phyloP scores from a whole-genome alignment of 2,329 filamentous ascomycete species.

The Penicillium decumbens region DNA sequence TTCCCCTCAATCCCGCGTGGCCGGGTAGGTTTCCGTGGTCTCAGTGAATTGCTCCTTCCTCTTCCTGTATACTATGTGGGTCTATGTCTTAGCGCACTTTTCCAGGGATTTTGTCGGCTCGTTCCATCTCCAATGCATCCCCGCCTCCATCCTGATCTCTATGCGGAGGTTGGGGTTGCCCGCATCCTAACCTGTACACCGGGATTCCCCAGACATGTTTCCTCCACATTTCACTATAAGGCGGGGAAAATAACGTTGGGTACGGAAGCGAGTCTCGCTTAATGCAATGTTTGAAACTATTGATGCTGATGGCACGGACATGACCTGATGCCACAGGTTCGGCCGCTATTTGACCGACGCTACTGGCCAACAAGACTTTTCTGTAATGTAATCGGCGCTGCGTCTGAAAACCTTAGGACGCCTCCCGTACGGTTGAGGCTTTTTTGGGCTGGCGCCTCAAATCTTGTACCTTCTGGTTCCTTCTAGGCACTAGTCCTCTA shows the following conservation, averaged over 20 bases:
- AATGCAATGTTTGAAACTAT: neutral
- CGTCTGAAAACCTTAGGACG: neutral
- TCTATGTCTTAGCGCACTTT: neutral
- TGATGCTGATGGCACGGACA: neutral
- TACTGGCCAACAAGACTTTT: neutral
- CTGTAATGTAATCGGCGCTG: neutral
- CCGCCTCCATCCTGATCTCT: neutral
- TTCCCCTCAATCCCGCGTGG: neutral
- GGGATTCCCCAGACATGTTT: constrained; percentile 8
- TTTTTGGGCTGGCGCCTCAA: neutral
- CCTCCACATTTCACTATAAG: constrained; percentile 3
- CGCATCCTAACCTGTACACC: constrained; percentile 7
- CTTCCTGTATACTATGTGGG: neutral
- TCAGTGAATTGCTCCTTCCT: neutral
- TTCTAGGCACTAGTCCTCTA: neutral
- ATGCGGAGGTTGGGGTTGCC: constrained; percentile 5
- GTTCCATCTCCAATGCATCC: constrained; percentile 1
- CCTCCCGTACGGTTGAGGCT: constrained; percentile 3
- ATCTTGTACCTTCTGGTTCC: neutral
- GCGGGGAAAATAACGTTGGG: neutral
- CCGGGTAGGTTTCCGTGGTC: neutral
- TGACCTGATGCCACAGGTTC: neutral
- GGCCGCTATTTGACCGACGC: constrained; percentile 3
- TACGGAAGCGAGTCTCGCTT: neutral
- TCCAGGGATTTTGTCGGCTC: neutral